Evolutionary conservation across 106 monocot genomes (phyloP).

Genomic region (Allium cepa): DNA sequence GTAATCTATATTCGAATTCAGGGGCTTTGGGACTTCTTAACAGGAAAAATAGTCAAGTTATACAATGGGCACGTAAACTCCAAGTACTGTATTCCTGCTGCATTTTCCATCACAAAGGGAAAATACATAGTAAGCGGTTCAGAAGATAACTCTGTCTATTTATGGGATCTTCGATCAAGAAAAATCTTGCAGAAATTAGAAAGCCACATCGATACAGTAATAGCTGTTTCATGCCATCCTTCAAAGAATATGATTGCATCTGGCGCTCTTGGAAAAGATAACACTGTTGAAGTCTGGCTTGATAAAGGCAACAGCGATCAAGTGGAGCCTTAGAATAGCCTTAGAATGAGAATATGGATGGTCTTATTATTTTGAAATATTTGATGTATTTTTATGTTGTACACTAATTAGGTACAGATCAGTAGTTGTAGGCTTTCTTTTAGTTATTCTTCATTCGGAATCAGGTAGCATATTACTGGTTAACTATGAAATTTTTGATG

Average conservation of each 20-base stretch:
- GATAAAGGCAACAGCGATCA: constrained; percentile 7
- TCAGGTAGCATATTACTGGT: no score
- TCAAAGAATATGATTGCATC: constrained; percentile 52
- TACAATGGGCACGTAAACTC: constrained; percentile 51
- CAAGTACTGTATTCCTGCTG: constrained; percentile 46
- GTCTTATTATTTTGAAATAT: no score
- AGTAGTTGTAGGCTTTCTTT: no score
- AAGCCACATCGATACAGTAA: constrained; percentile 55
- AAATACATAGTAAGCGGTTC: constrained; percentile 67
- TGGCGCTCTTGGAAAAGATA: constrained; percentile 41
- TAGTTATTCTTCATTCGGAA: no score
- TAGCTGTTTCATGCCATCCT: constrained; percentile 49
- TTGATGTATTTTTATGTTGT: no score
- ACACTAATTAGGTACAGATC: no score
- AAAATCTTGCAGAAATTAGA: constrained; percentile 49
- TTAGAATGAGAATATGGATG: no score
- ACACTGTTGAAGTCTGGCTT: constrained; percentile 50
- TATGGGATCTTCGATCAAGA: constrained; percentile 58
- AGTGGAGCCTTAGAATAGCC: not conserved
- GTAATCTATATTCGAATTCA: constrained; percentile 5
- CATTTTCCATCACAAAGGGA: constrained; percentile 58
- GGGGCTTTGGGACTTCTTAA: constrained; percentile 64
- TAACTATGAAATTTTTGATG: no score
- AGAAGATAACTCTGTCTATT: constrained; percentile 52
- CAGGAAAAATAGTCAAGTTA: constrained; percentile 51